Evolutionary conservation across 495 filamentous ascomycete genomes (phyloP).

Genomic region (Evernia prunastri): DNA sequence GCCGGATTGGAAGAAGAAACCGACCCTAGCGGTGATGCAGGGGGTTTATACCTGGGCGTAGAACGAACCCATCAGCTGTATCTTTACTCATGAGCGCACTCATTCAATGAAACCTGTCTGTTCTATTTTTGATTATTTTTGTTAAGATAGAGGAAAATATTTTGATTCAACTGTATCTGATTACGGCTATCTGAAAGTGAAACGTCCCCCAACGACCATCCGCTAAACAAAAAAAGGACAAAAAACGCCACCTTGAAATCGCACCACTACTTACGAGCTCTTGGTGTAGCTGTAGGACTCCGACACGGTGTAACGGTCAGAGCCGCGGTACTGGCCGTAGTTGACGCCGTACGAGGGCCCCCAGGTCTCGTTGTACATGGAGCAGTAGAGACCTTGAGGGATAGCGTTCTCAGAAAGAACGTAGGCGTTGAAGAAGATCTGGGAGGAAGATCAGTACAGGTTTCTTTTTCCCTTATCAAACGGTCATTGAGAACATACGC

Average conservation of each 20-base stretch:
- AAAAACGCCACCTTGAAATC: not conserved
- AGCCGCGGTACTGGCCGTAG: conserved; percentile 21
- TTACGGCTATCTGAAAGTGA: not conserved
- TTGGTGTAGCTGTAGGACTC: conserved; percentile 15
- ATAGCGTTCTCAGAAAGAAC: conserved; percentile 37
- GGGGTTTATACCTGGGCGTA: not conserved
- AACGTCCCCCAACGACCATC: not conserved
- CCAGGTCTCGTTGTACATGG: conserved; percentile 26
- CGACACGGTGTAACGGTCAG: conserved; percentile 15
- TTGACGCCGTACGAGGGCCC: conserved; percentile 22
- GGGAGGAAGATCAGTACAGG: not conserved
- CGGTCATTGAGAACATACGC: not conserved
- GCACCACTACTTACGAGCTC: not conserved
- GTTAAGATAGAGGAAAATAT: not conserved
- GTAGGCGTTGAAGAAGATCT: conserved; percentile 44
- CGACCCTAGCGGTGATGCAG: not conserved
- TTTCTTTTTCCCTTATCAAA: rapidly evolving
- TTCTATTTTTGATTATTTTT: not conserved
- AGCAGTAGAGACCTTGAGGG: conserved; percentile 28
- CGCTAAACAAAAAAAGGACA: not conserved
- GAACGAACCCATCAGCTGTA: not conserved
- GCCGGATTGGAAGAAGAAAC: not conserved
- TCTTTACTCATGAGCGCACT: not conserved
- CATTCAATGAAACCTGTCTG: not conserved
- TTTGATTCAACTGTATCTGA: not conserved